A percentile compares a stretch with the other conserved stretches of the same genome.
These are phyloP conservation scores for Cladosporium velox DNA, from an alignment of 2,329 filamentous ascomycete genomes.

Conservation along the genomic window DNA sequence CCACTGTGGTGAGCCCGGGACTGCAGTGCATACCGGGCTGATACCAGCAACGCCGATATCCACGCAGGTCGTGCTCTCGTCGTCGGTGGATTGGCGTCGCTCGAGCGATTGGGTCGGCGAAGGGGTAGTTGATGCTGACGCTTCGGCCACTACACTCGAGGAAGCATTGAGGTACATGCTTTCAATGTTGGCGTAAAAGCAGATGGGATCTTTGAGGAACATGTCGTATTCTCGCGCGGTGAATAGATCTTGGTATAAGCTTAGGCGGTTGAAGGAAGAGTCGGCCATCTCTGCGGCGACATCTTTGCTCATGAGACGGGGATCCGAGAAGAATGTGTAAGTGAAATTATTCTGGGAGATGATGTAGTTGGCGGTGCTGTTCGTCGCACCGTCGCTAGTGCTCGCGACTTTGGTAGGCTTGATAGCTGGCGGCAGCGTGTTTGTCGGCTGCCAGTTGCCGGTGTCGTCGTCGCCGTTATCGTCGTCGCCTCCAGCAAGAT, in stretches of 20 bases:
- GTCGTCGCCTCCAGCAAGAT: background rate
- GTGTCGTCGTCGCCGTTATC: background rate
- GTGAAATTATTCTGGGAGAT: slow-evolving; percentile 11
- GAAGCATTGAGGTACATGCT: slow-evolving; percentile 9
- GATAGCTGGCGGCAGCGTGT: background rate
- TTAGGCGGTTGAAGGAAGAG: background rate
- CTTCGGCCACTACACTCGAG: background rate
- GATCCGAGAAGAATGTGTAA: slow-evolving; percentile 13
- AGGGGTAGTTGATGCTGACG: slow-evolving; percentile 3
- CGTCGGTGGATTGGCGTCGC: background rate
- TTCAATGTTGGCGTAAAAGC: slow-evolving; percentile 16
- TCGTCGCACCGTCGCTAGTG: slow-evolving; percentile 13
- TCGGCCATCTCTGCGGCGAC: slow-evolving; percentile 9
- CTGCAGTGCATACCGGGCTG: background rate
- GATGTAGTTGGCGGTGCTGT: slow-evolving; percentile 7
- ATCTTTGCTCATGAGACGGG: slow-evolving; percentile 15
- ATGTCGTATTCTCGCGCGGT: slow-evolving; percentile 6
- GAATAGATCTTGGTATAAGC: background rate
- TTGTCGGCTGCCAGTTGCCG: background rate
- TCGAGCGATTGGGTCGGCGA: background rate
- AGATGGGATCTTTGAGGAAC: slow-evolving; percentile 10
- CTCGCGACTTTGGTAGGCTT: background rate
- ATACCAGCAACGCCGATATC: background rate
- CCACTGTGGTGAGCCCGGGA: slow-evolving; percentile 2
- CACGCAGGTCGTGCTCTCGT: background rate